phyloP scores from a whole-genome alignment of 176 grass and related monocot species.

The Phoenix dactylifera region DNA sequence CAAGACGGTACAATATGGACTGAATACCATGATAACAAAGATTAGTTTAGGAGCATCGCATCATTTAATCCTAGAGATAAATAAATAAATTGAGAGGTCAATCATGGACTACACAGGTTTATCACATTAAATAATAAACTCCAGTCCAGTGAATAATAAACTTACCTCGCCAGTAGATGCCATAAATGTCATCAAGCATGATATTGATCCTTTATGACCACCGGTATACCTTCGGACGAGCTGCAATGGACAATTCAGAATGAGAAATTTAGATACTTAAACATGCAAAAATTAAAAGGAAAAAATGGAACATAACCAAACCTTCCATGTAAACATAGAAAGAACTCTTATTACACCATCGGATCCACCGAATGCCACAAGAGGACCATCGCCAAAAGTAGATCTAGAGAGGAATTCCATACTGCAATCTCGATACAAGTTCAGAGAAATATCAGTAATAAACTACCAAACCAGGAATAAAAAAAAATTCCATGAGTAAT shows the following conservation, averaged over 20 bases:
- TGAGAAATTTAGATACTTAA: constrained; percentile 20
- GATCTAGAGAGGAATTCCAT: constrained; percentile 94
- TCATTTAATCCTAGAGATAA: no score
- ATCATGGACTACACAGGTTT: no score
- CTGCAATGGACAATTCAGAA: constrained; percentile 32
- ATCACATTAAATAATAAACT: no score
- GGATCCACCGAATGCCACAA: constrained; percentile 88
- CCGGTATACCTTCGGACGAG: constrained; percentile 97
- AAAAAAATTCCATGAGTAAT: neutral
- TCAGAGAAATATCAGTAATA: neutral
- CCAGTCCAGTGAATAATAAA: neutral
- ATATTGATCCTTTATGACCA: constrained; percentile 94
- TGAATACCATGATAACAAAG: no score
- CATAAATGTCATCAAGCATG: constrained; percentile 95
- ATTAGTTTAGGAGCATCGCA: no score
- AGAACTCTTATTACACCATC: constrained; percentile 99
- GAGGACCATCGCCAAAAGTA: constrained; percentile 80
- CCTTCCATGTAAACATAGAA: constrained; percentile 99
- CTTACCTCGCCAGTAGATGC: constrained; percentile 84
- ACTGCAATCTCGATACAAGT: constrained; percentile 29
- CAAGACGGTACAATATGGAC: no score
- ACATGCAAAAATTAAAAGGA: constrained; percentile 14
- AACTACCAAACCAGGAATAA: neutral
- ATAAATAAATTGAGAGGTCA: no score
- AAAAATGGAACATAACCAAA: constrained; percentile 24